phyloP scores from a whole-genome alignment of 2,329 filamentous ascomycete genomes.

The Sordariomycetes sp. region DNA sequence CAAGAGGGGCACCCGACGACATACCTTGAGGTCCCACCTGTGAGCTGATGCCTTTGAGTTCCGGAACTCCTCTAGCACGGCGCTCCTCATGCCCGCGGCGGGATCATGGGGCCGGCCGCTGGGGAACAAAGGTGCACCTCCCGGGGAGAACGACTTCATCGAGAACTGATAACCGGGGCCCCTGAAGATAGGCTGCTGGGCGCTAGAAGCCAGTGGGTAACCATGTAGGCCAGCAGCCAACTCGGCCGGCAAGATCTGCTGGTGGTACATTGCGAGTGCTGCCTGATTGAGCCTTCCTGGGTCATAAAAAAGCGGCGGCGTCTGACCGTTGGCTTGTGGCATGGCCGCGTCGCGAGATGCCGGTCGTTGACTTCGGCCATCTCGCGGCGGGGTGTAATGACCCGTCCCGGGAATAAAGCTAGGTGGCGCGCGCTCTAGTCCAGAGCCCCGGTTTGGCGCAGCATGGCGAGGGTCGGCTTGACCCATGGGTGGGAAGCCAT shows the following conservation, averaged over 20 bases:
- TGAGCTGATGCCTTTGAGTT: conserved; percentile 55
- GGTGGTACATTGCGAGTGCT: conserved; percentile 16
- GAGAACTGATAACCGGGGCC: conserved; percentile 18
- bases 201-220: too few species aligned
- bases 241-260: too few species aligned
- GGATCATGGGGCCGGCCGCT: conserved; percentile 42
- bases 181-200: conserved; percentile 9
- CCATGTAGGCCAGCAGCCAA: too few species aligned
- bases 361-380: conserved; percentile 23
- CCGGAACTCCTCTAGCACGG: conserved; percentile 68
- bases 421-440: neutral
- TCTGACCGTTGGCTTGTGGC: conserved; percentile 23
- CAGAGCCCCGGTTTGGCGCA: neutral
- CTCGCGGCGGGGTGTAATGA: conserved; percentile 16
- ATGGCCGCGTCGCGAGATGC: conserved; percentile 19
- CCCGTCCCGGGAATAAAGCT: conserved; percentile 13
- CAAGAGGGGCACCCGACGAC: conserved; percentile 1
- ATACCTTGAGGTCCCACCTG: conserved; percentile 66
- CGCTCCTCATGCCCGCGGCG: conserved; percentile 45
- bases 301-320: conserved; percentile 14
- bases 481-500: neutral
- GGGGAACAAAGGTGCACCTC: conserved; percentile 16
- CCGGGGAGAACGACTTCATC: conserved; percentile 14
- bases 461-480: neutral
- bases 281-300: conserved; percentile 8